phyloP scores from a whole-genome alignment of 1,284 basidiomycete species.

The Ceratobasidium sp. region DNA sequence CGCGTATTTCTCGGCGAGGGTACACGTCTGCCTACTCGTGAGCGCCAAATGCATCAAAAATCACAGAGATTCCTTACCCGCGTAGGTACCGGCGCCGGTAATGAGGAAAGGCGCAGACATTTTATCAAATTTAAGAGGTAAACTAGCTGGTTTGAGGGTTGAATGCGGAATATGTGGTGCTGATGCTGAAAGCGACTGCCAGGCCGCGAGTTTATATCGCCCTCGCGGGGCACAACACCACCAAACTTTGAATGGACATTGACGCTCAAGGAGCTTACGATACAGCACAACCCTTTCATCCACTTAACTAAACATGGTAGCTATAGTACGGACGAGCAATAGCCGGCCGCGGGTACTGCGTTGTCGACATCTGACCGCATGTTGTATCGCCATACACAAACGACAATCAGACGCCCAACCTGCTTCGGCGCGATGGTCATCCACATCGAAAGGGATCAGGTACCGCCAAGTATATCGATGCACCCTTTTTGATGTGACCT shows the following conservation, averaged over 20 bases:
- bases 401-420: neutral
- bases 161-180: neutral
- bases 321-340: neutral
- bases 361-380: neutral
- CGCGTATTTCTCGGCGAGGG: slow-evolving; percentile 39
- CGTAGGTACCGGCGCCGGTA: neutral
- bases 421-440: neutral
- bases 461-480: neutral
- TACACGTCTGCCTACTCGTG: neutral
- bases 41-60: neutral
- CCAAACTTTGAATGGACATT: neutral
- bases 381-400: neutral
- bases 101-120: neutral
- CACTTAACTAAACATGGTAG: neutral
- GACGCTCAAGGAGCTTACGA: neutral
- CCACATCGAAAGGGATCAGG: neutral
- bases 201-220: no score
- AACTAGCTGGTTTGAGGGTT: neutral
- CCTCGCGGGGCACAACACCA: neutral
- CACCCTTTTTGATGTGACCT: neutral
- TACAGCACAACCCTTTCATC: no score
- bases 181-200: neutral
- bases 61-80: no score
- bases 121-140: neutral
- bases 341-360: neutral